phyloP scores from a whole-genome alignment of 2,329 filamentous ascomycete species.

The Alternaria ethzedia region DNA sequence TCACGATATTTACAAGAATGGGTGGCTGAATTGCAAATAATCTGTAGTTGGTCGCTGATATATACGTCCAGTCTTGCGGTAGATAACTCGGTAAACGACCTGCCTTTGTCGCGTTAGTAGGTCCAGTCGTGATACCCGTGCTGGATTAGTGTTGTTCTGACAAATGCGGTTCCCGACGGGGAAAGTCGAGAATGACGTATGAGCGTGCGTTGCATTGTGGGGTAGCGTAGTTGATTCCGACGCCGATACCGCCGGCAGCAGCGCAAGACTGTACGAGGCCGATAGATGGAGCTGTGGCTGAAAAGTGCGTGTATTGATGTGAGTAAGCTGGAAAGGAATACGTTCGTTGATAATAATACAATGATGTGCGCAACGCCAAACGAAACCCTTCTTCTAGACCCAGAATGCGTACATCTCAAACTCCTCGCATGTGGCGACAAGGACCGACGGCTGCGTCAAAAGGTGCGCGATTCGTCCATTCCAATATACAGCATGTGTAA shows the following conservation, averaged over 20 bases:
- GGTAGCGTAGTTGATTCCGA: background rate
- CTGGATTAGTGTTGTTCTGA: background rate
- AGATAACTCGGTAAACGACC: background rate
- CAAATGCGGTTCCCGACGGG: conserved; percentile 24
- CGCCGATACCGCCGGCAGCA: background rate
- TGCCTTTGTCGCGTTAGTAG: conserved; percentile 12
- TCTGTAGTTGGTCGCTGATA: background rate
- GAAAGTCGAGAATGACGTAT: conserved; percentile 28
- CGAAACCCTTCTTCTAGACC: background rate
- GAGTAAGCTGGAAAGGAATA: background rate
- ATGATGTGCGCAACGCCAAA: conserved; percentile 4
- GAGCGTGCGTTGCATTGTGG: conserved; percentile 1
- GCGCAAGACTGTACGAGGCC: background rate
- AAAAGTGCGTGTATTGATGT: background rate
- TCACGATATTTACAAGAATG: background rate
- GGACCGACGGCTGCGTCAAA: background rate
- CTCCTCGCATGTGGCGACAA: background rate
- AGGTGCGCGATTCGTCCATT: background rate
- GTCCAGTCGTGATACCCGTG: background rate
- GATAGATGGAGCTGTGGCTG: background rate
- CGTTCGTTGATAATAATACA: conserved; percentile 12
- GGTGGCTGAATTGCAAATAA: background rate
- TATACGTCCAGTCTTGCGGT: background rate
- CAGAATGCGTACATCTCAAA: background rate
- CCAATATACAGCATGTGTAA: background rate